Evolutionary conservation across 345 rosid genomes (phyloP), one percentile per base, ranked within the genome.

Genomic region (Camelina sativa): DNA sequence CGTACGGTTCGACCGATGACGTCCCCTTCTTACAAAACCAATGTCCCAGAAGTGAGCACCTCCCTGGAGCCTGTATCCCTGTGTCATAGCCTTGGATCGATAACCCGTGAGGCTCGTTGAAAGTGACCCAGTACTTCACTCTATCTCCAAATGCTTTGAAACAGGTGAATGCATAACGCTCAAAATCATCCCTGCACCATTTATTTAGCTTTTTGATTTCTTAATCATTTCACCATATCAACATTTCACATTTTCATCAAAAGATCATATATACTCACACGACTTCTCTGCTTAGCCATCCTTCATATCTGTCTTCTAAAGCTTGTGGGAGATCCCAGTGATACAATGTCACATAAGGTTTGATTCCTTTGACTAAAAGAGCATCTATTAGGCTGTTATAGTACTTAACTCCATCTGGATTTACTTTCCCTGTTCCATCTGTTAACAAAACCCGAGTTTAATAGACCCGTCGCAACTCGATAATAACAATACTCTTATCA

Each of bases 311-410:
- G 60, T 94, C 95, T 80, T 94, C 90, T 48, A 94, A 95, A 79
- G 83, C 87, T 80, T 87, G 98, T 64, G 97, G 97, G 74, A 91
- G 96, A 82, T 94, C 98, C 96, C 95, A 94, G 79, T 94, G 98
- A 73, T 89, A 94, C n/a, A 94, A 84, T 61, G 98, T 91, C 79
- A 87, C 97, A 48, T 81, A 85, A 80, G 96, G 97, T 85, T 87
- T 72, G 82, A 94, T 94, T 84, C 96, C 96, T 84, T 89, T 90
- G 65, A 84, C 82, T 13, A 88, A 62, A 62, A 91, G 85, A 57
- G 85, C 82, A 81, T 94, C 83, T 48, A 94, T 87, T 65, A 94
- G 83, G 25, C 72, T 72, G 79, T 82, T 90, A 80, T 94, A 94
- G 85, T 88, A 88, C 62, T 68, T 66, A 53, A 91, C 72, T 61